phyloP scores from a whole-genome alignment of 2,329 filamentous ascomycete species.

The Neofusicoccum parvum region DNA sequence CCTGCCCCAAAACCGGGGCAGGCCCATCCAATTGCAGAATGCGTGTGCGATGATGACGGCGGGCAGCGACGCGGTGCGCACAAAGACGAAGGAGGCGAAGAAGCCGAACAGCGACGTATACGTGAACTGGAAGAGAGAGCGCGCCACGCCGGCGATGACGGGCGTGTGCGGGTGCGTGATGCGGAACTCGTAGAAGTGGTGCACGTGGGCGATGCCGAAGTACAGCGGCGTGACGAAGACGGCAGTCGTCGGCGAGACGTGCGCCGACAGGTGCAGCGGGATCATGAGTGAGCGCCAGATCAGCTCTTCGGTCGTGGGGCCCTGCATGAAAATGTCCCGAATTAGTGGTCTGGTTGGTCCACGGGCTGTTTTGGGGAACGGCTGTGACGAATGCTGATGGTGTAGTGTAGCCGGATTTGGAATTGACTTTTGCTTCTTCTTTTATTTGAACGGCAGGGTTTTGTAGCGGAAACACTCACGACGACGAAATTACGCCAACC shows the following conservation, averaged over 20 bases:
- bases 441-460: neutral
- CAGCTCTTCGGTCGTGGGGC: constrained; percentile 88
- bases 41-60: constrained; percentile 76
- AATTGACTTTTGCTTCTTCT: neutral
- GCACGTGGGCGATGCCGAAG: constrained; percentile 90
- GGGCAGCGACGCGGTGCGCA: constrained; percentile 80
- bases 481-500: constrained; percentile 86
- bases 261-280: constrained; percentile 75
- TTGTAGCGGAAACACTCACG: constrained; percentile 54
- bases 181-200: constrained; percentile 95
- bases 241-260: constrained; percentile 55
- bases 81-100: constrained; percentile 85
- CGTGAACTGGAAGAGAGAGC: constrained; percentile 78
- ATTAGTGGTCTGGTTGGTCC: neutral
- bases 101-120: constrained; percentile 95
- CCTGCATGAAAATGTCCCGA: constrained; percentile 37
- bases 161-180: constrained; percentile 75
- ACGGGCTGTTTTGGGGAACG: neutral
- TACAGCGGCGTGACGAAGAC: constrained; percentile 84
- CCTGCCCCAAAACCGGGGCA: constrained; percentile 82
- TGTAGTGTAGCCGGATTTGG: neutral
- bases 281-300: constrained; percentile 89
- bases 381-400: neutral
- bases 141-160: constrained; percentile 62
- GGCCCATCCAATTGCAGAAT: constrained; percentile 91